A percentile compares a stretch with the other conserved stretches of the same genome.
phyloP scores from a whole-genome alignment of 2,329 filamentous ascomycete genomes.

The Venturia asperata region DNA sequence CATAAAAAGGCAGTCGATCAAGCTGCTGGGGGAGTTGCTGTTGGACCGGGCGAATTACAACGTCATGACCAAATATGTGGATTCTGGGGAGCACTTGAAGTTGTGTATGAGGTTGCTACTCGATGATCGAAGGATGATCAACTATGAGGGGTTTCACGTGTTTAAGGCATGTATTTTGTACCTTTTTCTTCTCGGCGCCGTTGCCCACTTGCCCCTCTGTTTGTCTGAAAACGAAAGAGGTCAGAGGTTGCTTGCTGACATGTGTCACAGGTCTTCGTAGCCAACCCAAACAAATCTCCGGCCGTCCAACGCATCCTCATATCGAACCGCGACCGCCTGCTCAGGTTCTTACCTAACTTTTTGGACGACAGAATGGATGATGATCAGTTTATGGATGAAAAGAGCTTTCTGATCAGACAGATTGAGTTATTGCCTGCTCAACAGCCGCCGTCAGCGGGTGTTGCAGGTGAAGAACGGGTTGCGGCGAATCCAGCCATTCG shows the following conservation, averaged over 20 bases:
- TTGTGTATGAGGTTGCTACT: conserved; percentile 95
- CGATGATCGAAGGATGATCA: conserved; percentile 97
- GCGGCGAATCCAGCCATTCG: not conserved
- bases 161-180: conserved; percentile 62
- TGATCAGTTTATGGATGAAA: conserved; percentile 97
- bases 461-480: not conserved
- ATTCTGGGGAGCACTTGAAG: conserved; percentile 91
- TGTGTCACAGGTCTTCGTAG: conserved; percentile 70
- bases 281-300: conserved; percentile 96
- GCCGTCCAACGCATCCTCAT: conserved; percentile 92
- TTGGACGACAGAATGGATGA: conserved; percentile 93
- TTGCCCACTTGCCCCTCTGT: not conserved
- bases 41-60: conserved; percentile 94
- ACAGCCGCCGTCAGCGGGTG: not conserved
- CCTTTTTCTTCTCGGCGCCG: not conserved
- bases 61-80: conserved; percentile 96
- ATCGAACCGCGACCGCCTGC: conserved; percentile 87
- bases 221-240: not conserved
- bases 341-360: conserved; percentile 85
- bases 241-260: not conserved
- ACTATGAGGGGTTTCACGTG: conserved; percentile 98
- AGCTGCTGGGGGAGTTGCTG: conserved; percentile 88
- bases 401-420: conserved; percentile 93
- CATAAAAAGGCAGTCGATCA: conserved; percentile 96
- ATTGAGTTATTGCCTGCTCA: conserved; percentile 49